These are phyloP conservation scores for Rutidosis leptorrhynchoides DNA, from an alignment of 129 eudicot genomes.

Conservation along the genomic window DNA sequence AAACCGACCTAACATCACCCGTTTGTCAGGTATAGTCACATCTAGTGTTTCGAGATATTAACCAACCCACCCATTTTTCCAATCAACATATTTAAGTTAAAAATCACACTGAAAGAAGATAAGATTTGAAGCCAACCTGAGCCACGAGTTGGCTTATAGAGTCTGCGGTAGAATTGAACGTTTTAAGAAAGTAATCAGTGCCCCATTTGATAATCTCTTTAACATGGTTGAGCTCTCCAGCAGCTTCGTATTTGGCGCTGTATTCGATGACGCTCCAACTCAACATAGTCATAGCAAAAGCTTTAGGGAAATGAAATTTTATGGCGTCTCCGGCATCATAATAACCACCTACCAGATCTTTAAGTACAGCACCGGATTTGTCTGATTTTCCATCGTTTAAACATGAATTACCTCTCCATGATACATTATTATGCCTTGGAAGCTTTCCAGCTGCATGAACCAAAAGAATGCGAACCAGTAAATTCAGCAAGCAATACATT, in stretches of 20 bases:
- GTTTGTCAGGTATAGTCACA: not conserved
- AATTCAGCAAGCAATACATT: not conserved
- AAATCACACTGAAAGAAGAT: not conserved
- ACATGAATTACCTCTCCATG: slow-evolving; percentile 89
- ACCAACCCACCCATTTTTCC: not conserved
- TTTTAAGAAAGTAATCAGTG: slow-evolving; percentile 85
- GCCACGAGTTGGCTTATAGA: slow-evolving; percentile 61
- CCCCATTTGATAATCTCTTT: slow-evolving; percentile 90
- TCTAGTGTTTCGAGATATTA: not conserved
- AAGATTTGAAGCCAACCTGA: slow-evolving; percentile 47
- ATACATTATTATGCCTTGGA: slow-evolving; percentile 76
- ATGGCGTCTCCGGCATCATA: slow-evolving; percentile 97
- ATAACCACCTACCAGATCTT: slow-evolving; percentile 78
- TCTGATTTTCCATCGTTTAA: slow-evolving; percentile 64
- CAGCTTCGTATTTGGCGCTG: slow-evolving; percentile 88
- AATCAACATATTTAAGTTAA: not conserved
- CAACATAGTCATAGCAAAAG: slow-evolving; percentile 95
- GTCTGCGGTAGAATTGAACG: slow-evolving; percentile 79
- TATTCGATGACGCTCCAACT: slow-evolving; percentile 98
- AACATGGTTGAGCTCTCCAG: slow-evolving; percentile 82
- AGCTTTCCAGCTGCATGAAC: slow-evolving; percentile 72
- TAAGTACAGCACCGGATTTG: slow-evolving; percentile 41
- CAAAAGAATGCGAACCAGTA: not conserved
- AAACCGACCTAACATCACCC: too few relatives aligned
- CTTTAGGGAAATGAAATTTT: slow-evolving; percentile 78